Evolutionary conservation across 208 protist genomes (phyloP).

Genomic region (Trypanosoma congolense): DNA sequence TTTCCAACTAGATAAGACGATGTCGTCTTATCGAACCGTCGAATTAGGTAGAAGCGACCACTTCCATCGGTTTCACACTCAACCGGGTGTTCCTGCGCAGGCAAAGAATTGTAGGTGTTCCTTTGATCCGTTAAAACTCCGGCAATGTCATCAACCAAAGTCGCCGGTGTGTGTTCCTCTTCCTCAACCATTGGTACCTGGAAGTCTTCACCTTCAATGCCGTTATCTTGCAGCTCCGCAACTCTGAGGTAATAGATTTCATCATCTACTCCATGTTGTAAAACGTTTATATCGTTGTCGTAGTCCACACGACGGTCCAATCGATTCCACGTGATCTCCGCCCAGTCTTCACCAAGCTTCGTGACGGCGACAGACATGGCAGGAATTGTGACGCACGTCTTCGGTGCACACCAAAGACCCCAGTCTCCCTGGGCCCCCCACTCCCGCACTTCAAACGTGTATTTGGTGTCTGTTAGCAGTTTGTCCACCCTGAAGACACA

Average conservation of each 20-base stretch:
- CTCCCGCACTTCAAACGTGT: conserved; percentile 85
- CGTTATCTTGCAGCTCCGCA: conserved; percentile 45
- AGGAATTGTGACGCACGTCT: conserved; percentile 79
- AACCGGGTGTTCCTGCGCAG: conserved; percentile 17
- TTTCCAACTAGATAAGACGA: conserved; percentile 26
- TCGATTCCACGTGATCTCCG: conserved; percentile 59
- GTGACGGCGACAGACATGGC: conserved; percentile 50
- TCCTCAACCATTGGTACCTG: background rate
- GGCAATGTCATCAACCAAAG: conserved; percentile 19
- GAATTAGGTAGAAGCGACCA: conserved; percentile 25
- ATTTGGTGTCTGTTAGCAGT: conserved; percentile 83
- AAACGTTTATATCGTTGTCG: conserved; percentile 80
- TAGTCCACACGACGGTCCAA: conserved; percentile 66
- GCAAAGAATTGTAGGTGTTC: conserved; percentile 3
- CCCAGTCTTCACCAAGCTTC: conserved; percentile 81
- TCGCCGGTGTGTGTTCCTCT: background rate
- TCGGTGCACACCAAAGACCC: conserved; percentile 81
- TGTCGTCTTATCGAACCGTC: conserved; percentile 18
- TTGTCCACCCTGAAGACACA: conserved; percentile 76
- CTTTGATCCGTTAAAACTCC: conserved; percentile 15
- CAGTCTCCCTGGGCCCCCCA: conserved; percentile 86
- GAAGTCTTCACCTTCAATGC: conserved; percentile 12
- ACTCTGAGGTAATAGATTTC: conserved; percentile 72
- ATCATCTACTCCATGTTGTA: conserved; percentile 68
- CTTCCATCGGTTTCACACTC: conserved; percentile 21